phyloP scores from a whole-genome alignment of 192 early-diverging fungal species.

The Entomortierella parvispora region DNA sequence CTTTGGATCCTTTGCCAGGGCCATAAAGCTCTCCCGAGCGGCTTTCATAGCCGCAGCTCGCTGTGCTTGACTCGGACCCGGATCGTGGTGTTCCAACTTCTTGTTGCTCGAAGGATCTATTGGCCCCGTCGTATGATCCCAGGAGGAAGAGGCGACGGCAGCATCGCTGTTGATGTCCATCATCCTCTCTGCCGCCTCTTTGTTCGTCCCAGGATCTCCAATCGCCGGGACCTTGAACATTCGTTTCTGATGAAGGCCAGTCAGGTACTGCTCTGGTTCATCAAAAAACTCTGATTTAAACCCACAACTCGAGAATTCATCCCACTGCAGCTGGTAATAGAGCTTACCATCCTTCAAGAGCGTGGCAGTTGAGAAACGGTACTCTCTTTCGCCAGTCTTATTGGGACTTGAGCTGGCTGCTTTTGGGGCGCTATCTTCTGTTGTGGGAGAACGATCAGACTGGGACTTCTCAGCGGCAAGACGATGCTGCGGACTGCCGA shows the following conservation, averaged over 20 bases:
- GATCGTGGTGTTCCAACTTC: neutral
- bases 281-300: slow-evolving; percentile 45
- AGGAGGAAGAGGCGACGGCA: slow-evolving; percentile 11
- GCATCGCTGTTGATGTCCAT: neutral
- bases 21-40: slow-evolving; percentile 47
- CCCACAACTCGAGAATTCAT: slow-evolving; percentile 29
- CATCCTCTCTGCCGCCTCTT: slow-evolving; percentile 7
- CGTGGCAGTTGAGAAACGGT: slow-evolving; percentile 50
- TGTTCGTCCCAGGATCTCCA: slow-evolving; percentile 22
- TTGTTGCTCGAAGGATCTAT: neutral
- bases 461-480: slow-evolving; percentile 12
- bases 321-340: slow-evolving; percentile 55
- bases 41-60: slow-evolving; percentile 44
- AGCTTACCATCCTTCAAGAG: slow-evolving; percentile 56
- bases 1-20: slow-evolving; percentile 49
- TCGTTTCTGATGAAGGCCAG: slow-evolving; percentile 50
- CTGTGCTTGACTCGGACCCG: slow-evolving; percentile 40
- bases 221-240: slow-evolving; percentile 24
- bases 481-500: slow-evolving; percentile 13
- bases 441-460: slow-evolving; percentile 51
- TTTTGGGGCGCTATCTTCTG: slow-evolving; percentile 34
- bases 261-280: slow-evolving; percentile 51
- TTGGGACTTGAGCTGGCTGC: slow-evolving; percentile 23
- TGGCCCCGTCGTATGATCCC: slow-evolving; percentile 14
- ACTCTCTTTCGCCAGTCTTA: slow-evolving; percentile 43